These are phyloP conservation scores for Erysimum cheiri DNA, from an alignment of 441 rosid genomes.

Conservation along the genomic window DNA sequence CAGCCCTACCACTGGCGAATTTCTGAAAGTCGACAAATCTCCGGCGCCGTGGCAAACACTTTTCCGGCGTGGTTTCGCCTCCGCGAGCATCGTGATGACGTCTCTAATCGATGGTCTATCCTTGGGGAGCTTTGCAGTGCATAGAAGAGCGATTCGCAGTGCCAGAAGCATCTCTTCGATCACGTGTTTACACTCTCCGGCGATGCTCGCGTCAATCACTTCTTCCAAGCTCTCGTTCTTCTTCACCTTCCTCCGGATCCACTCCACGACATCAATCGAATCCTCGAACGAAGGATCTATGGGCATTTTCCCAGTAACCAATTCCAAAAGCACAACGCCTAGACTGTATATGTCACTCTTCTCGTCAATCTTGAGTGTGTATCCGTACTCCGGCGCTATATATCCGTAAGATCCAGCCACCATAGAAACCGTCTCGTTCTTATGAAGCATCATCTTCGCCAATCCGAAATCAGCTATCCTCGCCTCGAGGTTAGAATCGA, in stretches of 20 bases:
- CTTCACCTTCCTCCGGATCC: slow-evolving; percentile 64
- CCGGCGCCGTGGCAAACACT: slow-evolving; percentile 54
- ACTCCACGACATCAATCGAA: slow-evolving; percentile 69
- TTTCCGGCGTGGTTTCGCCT: slow-evolving; percentile 91
- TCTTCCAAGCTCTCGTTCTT: slow-evolving; percentile 57
- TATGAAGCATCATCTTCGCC: slow-evolving; percentile 77
- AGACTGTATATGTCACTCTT: slow-evolving; percentile 92
- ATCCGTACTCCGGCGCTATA: slow-evolving; percentile 91
- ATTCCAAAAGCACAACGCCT: slow-evolving; percentile 85
- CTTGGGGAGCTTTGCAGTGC: slow-evolving; percentile 84
- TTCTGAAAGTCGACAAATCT: slow-evolving; percentile 37
- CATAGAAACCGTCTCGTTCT: slow-evolving; percentile 79
- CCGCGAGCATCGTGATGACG: slow-evolving; percentile 80
- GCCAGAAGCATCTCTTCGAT: slow-evolving; percentile 93
- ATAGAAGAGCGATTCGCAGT: slow-evolving; percentile 73
- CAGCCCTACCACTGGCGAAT: slow-evolving; percentile 41
- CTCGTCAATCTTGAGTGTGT: slow-evolving; percentile 86
- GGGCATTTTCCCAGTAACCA: slow-evolving; percentile 84
- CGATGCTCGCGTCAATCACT: slow-evolving; percentile 71
- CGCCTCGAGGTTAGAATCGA: slow-evolving; percentile 68
- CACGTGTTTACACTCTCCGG: slow-evolving; percentile 80
- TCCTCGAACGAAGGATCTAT: slow-evolving; percentile 88
- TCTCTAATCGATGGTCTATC: slow-evolving; percentile 93
- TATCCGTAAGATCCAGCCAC: slow-evolving; percentile 89
- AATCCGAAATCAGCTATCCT: slow-evolving; percentile 85